These are phyloP conservation scores for Leishmania martiniquensis DNA, from an alignment of 208 protist genomes.

Conservation along the genomic window DNA sequence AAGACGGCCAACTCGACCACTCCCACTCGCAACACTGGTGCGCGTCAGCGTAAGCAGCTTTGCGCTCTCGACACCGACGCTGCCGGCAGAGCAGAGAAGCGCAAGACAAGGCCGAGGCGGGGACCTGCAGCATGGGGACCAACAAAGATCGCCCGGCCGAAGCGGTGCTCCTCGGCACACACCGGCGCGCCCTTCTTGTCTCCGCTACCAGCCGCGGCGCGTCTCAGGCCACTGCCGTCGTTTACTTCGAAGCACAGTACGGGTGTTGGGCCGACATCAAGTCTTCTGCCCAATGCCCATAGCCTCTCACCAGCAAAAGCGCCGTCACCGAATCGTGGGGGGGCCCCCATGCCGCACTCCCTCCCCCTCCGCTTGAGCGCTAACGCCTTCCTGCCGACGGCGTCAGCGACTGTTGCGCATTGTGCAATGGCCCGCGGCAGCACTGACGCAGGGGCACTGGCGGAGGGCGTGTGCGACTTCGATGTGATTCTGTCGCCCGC, in stretches of 20 bases:
- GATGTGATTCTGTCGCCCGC: conserved; percentile 82
- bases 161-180: not conserved
- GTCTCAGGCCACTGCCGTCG: not conserved
- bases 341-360: not conserved
- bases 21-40: not conserved
- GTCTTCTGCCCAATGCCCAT: not conserved
- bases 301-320: not conserved
- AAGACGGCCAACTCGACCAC: not conserved
- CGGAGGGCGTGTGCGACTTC: conserved; percentile 75
- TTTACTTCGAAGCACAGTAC: not conserved
- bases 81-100: not conserved
- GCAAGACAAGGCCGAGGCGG: not conserved
- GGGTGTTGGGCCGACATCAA: not conserved
- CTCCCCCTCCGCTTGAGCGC: not conserved
- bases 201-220: not conserved
- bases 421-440: conserved; percentile 58
- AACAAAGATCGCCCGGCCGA: not conserved
- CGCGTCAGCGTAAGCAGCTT: not conserved
- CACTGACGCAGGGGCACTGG: conserved; percentile 40
- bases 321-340: not conserved
- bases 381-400: not conserved
- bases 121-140: too few relatives aligned
- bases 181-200: not conserved
- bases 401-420: conserved; percentile 37
- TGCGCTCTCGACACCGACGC: not conserved